Conservation (phyloP, 768 basidiomycete species). For the Coprinopsis marcescibilis region DNA sequence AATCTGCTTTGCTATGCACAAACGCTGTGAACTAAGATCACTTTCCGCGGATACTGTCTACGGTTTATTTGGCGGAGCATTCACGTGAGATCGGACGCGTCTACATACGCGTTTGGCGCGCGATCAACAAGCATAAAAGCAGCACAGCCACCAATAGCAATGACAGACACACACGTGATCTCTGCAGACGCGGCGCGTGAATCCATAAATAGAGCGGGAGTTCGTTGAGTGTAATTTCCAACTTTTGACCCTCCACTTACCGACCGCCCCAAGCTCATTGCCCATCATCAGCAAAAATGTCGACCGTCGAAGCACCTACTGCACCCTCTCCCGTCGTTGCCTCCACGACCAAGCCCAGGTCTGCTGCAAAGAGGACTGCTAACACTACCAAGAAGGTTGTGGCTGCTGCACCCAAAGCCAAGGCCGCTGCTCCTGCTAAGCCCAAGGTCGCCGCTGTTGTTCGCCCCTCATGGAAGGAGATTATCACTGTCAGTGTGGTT, state of each 20-base stretch:
- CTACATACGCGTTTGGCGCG: conserved; percentile 15
- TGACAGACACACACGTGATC: neutral
- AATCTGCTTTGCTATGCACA: neutral
- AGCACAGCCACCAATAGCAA: conserved; percentile 35
- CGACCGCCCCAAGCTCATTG: conserved; percentile 8
- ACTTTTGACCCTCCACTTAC: conserved; percentile 15
- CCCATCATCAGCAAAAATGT: conserved; percentile 11
- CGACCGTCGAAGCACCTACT: conserved; percentile 9
- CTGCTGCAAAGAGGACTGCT: conserved; percentile 15
- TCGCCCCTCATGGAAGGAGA: conserved; percentile 52
- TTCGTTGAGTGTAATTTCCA: conserved; percentile 7
- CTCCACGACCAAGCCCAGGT: conserved; percentile 17
- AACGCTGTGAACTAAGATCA: no score
- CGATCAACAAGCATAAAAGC: conserved; percentile 29
- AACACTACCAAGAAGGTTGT: conserved; percentile 13
- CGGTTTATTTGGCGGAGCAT: no score
- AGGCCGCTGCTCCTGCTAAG: conserved; percentile 22
- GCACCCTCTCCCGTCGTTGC: conserved; percentile 15
- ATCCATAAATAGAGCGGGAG: conserved; percentile 8
- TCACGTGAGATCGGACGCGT: conserved; percentile 13
- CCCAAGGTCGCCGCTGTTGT: conserved; percentile 22
- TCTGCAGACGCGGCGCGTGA: conserved; percentile 15
- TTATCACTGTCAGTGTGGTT: conserved; percentile 35
- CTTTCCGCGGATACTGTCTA: no score
- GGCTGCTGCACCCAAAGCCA: conserved; percentile 17